phyloP scores from a whole-genome alignment of 1,284 basidiomycete species.

The Papiliotrema flavescens region DNA sequence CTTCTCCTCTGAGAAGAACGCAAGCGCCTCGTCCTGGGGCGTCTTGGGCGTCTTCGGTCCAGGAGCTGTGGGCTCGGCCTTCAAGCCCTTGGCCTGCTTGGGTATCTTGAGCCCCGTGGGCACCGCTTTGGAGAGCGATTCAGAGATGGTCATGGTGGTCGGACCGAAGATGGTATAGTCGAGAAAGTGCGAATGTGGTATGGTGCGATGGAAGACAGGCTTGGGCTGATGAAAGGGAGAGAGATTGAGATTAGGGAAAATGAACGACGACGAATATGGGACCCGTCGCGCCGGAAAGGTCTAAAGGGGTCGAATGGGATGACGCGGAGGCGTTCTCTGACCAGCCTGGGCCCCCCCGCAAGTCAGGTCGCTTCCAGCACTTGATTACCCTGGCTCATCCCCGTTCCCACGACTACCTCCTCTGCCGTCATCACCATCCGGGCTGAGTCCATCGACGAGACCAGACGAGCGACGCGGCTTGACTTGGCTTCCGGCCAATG shows the following conservation, averaged over 20 bases:
- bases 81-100: neutral
- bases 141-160: neutral
- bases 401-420: no score
- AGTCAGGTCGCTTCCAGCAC: no score
- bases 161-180: neutral
- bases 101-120: constrained; percentile 6
- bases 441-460: no score
- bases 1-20: constrained; percentile 69
- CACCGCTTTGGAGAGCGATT: neutral
- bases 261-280: neutral
- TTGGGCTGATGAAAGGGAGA: neutral
- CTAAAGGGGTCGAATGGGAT: neutral
- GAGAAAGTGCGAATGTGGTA: neutral
- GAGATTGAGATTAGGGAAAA: neutral
- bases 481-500: no score
- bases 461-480: no score
- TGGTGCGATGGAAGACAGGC: neutral
- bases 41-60: constrained; percentile 63
- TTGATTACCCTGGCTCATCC: no score
- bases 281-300: neutral
- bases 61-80: neutral
- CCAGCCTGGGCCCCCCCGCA: no score
- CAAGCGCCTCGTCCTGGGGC: constrained; percentile 83
- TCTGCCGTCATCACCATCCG: no score
- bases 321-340: neutral